phyloP scores from a whole-genome alignment of 139 green algal species.

The Spirogloea muscicola region DNA sequence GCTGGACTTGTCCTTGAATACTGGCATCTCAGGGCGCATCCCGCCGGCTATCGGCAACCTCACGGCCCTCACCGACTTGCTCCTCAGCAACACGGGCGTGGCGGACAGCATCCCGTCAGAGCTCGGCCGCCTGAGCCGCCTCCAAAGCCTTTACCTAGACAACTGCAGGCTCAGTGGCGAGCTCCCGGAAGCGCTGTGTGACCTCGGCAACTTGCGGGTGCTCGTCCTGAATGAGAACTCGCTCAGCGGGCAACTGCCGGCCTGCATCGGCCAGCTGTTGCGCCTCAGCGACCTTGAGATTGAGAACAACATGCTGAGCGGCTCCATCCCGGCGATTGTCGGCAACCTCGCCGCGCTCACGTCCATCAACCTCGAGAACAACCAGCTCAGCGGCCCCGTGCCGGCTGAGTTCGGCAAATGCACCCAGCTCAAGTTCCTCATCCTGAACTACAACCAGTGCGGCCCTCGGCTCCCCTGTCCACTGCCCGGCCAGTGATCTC shows the following conservation, averaged over 20 bases:
- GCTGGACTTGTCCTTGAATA: too few species aligned
- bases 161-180: slow-evolving; percentile 7
- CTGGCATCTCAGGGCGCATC: too few species aligned
- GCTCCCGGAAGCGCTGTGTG: neutral
- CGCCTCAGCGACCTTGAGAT: too few species aligned
- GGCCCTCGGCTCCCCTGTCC: neutral
- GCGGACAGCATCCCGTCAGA: too few species aligned
- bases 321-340: neutral
- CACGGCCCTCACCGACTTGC: too few species aligned
- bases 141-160: too few species aligned
- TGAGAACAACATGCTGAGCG: too few species aligned
- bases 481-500: too few species aligned
- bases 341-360: slow-evolving; percentile 7
- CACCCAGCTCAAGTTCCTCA: neutral
- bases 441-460: neutral
- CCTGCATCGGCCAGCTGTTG: too few species aligned
- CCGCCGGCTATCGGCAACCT: too few species aligned
- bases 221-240: slow-evolving; percentile 5
- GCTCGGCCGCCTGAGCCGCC: too few species aligned
- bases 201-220: neutral
- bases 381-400: neutral
- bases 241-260: slow-evolving; percentile 6
- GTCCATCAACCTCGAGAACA: slow-evolving; percentile 1
- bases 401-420: neutral
- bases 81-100: too few species aligned